A percentile compares a stretch with the other conserved stretches of the same genome.
These are phyloP conservation scores for Cutaneotrichosporon cutaneum DNA, from an alignment of 1,284 basidiomycete genomes.

Conservation along the genomic window DNA sequence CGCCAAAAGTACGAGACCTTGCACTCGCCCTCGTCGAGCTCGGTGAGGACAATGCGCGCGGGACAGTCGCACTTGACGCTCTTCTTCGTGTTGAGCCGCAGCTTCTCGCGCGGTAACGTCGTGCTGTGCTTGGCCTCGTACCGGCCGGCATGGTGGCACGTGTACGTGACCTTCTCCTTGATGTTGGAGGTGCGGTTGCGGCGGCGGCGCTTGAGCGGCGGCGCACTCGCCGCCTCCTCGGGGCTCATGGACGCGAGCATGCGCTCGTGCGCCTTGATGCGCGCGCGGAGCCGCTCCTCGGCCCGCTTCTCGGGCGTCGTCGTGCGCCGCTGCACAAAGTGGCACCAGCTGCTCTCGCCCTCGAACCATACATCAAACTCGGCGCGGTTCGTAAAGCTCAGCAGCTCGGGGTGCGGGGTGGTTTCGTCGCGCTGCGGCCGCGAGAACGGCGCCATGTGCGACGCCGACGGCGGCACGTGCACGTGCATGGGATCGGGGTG, in stretches of 20 bases:
- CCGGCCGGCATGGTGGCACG: constrained; percentile 49
- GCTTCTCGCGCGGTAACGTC: constrained; percentile 40
- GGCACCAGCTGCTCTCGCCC: constrained; percentile 49
- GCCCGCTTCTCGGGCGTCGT: constrained; percentile 49
- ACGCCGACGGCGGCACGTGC: constrained; percentile 10
- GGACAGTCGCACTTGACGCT: constrained; percentile 50
- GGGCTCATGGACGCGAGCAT: constrained; percentile 36
- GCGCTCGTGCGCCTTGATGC: constrained; percentile 40
- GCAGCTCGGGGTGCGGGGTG: constrained; percentile 39
- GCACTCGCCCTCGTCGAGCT: constrained; percentile 42
- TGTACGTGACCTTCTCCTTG: constrained; percentile 48
- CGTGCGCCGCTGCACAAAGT: constrained; percentile 49
- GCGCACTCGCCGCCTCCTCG: constrained; percentile 37
- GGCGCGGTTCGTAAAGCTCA: constrained; percentile 31
- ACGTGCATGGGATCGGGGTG: not conserved
- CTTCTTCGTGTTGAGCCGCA: constrained; percentile 48
- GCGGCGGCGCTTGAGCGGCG: constrained; percentile 43
- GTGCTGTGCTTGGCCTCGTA: constrained; percentile 45
- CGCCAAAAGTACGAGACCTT: constrained; percentile 46
- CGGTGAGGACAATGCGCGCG: constrained; percentile 44
- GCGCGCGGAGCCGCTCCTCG: constrained; percentile 45
- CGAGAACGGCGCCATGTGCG: constrained; percentile 37
- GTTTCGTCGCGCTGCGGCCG: constrained; percentile 34
- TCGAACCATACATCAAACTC: constrained; percentile 46
- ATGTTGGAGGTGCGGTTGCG: constrained; percentile 40